Evolutionary conservation across 345 rosid species (phyloP).

Genomic region (Mallotus nudiflorus): DNA sequence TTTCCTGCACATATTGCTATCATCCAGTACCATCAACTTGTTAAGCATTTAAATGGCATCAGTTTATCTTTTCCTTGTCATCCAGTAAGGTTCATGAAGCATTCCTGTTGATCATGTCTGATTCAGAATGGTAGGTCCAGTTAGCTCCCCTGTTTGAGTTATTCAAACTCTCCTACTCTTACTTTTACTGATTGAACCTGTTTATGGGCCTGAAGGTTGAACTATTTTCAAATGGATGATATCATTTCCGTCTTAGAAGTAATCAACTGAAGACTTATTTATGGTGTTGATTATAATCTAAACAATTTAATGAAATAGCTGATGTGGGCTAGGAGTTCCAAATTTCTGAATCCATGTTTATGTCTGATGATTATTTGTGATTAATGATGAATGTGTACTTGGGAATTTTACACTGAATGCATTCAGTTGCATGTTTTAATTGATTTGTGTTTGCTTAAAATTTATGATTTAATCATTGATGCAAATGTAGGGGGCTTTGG

Average conservation of each 20-base stretch:
- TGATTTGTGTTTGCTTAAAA: background rate
- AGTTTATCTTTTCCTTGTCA: background rate
- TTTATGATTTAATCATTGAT: background rate
- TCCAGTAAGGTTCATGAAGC: background rate
- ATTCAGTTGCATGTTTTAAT: background rate
- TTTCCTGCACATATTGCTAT: background rate
- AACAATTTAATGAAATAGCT: background rate
- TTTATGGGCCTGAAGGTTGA: background rate
- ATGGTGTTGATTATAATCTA: background rate
- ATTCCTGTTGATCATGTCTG: background rate
- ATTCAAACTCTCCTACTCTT: background rate
- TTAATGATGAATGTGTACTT: background rate
- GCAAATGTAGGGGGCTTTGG: slow-evolving; percentile 32
- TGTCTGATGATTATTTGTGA: background rate
- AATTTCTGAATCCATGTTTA: background rate
- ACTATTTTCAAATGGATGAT: background rate
- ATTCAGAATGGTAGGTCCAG: background rate
- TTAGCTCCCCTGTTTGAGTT: background rate
- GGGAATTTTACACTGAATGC: background rate
- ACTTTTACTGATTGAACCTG: background rate
- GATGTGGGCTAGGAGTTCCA: background rate
- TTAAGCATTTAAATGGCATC: background rate
- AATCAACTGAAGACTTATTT: background rate
- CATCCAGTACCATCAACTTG: background rate
- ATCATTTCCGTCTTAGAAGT: background rate